Base-by-base conservation (phyloP, 1,284 basidiomycete genomes). In the Pseudozyma tsukubaensis region DNA sequence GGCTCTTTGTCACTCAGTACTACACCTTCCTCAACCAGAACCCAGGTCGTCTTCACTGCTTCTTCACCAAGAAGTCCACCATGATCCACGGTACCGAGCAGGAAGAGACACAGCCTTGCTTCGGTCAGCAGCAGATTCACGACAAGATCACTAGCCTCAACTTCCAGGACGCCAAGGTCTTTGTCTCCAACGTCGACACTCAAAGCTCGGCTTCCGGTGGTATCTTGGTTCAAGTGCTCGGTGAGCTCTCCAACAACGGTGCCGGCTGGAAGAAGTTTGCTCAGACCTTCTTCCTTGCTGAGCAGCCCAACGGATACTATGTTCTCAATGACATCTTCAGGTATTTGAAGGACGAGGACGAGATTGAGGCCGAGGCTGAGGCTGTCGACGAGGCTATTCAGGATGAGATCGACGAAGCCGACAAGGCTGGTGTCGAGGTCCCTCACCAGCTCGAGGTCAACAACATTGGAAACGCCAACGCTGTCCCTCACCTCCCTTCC, bases 291-390 rank as follows among this genome's bases (percentile, higher is more conserved):
- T 99, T 99, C 92, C 91, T 99, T 60, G 97, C 97, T 50, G 94
- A 97, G 86, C 97, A 99, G 87, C 94, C 94, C 43, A 97, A 96
- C 82, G 97, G 97, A 50, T 99, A 98, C 88, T 99, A 94, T 86
- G 97, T 99, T 70, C 91, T 99, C 85, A 99, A 99, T 87, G 97
- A 99, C 87, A 98, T 99, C 87, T 99, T 99, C 91, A 92, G 96
- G 73, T 98, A 96, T 89, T 88, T 99, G 76, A 97, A 97, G 88
- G 95, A 98, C 86, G 95, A 97, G 81, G 88, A 90, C 40, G 92
- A 93, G 70, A 92, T 92, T 74, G 72, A 72, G 53, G 57, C 66
- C 24, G 77, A 79, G 69, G 68, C 69, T 24, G 66, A 69, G 47
- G 66, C 63, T 18, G 61, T 77, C 35, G 70, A 70, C 53, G 65